Evolutionary conservation across 148 eudicot species (phyloP).

Genomic region (Camellia granthamiana): DNA sequence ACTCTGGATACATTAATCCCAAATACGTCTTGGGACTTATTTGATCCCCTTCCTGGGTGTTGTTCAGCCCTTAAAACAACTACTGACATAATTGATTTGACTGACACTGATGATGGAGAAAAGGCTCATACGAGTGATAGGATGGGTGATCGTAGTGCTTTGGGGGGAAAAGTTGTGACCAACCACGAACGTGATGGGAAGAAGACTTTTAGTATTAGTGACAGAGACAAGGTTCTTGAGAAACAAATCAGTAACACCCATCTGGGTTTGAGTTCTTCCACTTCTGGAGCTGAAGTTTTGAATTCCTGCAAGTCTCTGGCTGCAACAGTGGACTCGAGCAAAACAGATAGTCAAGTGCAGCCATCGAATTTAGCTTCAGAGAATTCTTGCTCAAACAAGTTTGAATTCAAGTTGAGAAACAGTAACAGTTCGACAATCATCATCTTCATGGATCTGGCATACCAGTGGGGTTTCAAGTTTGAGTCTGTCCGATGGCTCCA

Average conservation of each 20-base stretch:
- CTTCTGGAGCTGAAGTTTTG: slow-evolving; percentile 13
- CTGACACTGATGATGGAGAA: slow-evolving; percentile 16
- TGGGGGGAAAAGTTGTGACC: background rate
- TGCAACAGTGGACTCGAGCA: background rate
- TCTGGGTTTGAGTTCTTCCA: background rate
- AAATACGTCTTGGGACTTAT: too few species aligned
- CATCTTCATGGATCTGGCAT: too few species aligned
- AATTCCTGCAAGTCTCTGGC: slow-evolving; percentile 3
- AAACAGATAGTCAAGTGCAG: slow-evolving; percentile 3
- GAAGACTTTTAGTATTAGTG: background rate
- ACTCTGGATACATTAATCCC: background rate
- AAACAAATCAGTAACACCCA: background rate
- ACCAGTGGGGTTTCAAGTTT: too few species aligned
- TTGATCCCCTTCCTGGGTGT: too few species aligned
- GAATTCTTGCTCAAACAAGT: background rate
- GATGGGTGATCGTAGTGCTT: background rate
- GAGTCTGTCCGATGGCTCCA: too few species aligned
- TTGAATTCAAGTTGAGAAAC: too few species aligned
- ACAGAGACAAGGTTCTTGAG: slow-evolving; percentile 11
- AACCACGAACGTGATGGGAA: background rate
- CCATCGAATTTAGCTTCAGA: slow-evolving; percentile 16
- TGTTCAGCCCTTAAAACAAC: background rate
- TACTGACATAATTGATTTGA: slow-evolving; percentile 20
- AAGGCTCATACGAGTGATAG: slow-evolving; percentile 1
- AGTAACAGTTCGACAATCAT: too few species aligned